Evolutionary conservation across 768 basidiomycete species (phyloP).

Genomic region (Panus rudis): DNA sequence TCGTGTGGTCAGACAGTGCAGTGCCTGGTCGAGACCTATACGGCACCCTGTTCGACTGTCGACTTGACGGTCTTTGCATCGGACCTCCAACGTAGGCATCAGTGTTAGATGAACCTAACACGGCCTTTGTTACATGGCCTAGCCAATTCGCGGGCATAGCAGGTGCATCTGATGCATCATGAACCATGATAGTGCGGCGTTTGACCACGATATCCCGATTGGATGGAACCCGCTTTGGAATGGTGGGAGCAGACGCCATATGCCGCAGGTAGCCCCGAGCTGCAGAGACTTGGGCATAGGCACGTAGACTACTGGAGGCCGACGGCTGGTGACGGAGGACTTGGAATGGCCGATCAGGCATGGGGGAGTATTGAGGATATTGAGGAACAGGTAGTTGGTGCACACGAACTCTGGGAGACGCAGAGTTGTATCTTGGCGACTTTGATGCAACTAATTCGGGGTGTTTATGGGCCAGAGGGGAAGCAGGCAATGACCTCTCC

Average conservation of each 20-base stretch:
- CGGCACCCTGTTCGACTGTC: slow-evolving; percentile 12
- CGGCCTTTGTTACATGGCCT: slow-evolving; percentile 59
- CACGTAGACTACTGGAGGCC: slow-evolving; percentile 12
- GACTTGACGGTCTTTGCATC: slow-evolving; percentile 9
- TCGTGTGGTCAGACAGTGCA: slow-evolving; percentile 21
- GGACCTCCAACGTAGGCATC: slow-evolving; percentile 41
- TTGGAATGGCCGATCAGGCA: slow-evolving; percentile 6
- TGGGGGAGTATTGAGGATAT: neutral
- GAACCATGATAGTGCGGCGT: slow-evolving; percentile 12
- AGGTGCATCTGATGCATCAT: slow-evolving; percentile 34
- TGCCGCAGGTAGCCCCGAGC: slow-evolving; percentile 68
- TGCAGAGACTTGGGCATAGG: slow-evolving; percentile 28
- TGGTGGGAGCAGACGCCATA: slow-evolving; percentile 56
- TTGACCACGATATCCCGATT: slow-evolving; percentile 9
- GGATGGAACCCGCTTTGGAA: slow-evolving; percentile 18
- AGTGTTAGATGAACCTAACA: slow-evolving; percentile 43
- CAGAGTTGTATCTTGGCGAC: neutral
- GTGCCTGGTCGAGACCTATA: slow-evolving; percentile 19
- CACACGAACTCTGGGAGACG: too few species aligned
- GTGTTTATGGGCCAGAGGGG: slow-evolving; percentile 4
- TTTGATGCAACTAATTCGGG: neutral
- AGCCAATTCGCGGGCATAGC: slow-evolving; percentile 67
- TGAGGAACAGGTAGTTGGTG: neutral
- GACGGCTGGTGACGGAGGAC: slow-evolving; percentile 13
- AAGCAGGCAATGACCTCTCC: slow-evolving; percentile 3